Evolutionary conservation across 306 rosid species (phyloP).

Genomic region (Prosopis cineraria): DNA sequence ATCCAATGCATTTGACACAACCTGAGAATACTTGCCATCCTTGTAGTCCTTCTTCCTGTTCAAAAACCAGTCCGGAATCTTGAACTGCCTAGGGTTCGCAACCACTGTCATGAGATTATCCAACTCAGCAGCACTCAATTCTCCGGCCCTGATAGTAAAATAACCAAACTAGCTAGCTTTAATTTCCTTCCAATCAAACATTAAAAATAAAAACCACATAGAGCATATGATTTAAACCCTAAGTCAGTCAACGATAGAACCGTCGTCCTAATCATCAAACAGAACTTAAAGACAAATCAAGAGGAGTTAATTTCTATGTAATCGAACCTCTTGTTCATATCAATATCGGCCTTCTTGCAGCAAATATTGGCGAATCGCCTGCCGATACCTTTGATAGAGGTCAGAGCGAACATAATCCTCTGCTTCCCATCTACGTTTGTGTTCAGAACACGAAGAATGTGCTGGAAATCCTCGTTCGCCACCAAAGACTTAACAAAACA

Average conservation of each 20-base stretch:
- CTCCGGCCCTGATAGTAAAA: conserved; percentile 41
- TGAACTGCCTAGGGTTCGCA: conserved; percentile 52
- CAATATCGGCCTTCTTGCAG: conserved; percentile 55
- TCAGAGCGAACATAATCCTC: conserved; percentile 49
- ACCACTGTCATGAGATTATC: conserved; percentile 51
- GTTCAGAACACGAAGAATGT: conserved; percentile 53
- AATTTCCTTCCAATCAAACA: neutral
- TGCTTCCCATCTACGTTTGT: conserved; percentile 55
- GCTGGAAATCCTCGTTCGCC: conserved; percentile 54
- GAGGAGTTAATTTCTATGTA: neutral
- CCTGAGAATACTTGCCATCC: conserved; percentile 53
- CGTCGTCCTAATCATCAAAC: neutral
- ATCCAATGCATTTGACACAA: conserved; percentile 49
- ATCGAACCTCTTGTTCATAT: conserved; percentile 52
- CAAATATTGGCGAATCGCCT: conserved; percentile 46
- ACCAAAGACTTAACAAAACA: conserved; percentile 48
- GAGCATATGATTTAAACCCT: neutral
- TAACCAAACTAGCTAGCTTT: neutral
- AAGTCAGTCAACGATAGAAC: neutral
- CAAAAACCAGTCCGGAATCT: conserved; percentile 53
- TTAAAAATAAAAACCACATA: neutral
- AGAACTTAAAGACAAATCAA: neutral
- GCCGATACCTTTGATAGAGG: conserved; percentile 57
- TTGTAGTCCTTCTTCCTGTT: conserved; percentile 57
- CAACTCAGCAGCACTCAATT: conserved; percentile 48